A percentile compares a stretch with the other conserved stretches of the same genome.
Evolutionary conservation across 768 basidiomycete genomes (phyloP).

Genomic region (Russula vinacea): DNA sequence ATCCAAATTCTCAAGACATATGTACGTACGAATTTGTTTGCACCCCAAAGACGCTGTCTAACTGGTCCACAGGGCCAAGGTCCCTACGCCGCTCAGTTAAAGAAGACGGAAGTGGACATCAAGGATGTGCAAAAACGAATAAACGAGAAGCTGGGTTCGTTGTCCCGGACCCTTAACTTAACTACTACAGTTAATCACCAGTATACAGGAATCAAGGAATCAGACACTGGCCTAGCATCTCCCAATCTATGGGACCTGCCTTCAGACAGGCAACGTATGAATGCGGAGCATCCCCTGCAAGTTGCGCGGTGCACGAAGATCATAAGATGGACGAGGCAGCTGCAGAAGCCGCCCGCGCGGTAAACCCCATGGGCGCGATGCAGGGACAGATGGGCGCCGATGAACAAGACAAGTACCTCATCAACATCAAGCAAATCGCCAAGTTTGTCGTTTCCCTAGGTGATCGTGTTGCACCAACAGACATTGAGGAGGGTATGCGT

Average conservation of each 20-base stretch:
- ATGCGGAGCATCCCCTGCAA: constrained; percentile 89
- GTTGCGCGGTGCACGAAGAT: constrained; percentile 99
- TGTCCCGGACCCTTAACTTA: not conserved
- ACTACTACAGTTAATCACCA: not conserved
- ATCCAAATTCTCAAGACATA: constrained; percentile 99
- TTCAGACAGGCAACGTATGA: constrained; percentile 88
- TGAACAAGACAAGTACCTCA: constrained; percentile 99
- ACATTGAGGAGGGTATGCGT: constrained; percentile 99
- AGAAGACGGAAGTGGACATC: constrained; percentile 87
- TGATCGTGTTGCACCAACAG: constrained; percentile 93
- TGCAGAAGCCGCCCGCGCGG: constrained; percentile 72
- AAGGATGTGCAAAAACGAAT: constrained; percentile 96
- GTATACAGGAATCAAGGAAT: constrained; percentile 84
- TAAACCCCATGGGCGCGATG: constrained; percentile 71
- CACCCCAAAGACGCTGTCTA: constrained; percentile 1
- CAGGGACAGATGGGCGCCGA: constrained; percentile 96
- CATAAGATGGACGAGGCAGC: constrained; percentile 70
- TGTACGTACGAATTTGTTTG: constrained; percentile 45
- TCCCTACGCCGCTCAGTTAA: constrained; percentile 85
- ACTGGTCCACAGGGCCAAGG: constrained; percentile 79
- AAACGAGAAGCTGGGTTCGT: constrained; percentile 91
- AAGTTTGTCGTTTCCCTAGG: constrained; percentile 98
- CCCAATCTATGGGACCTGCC: constrained; percentile 97
- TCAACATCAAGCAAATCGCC: constrained; percentile 99
- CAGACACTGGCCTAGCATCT: constrained; percentile 93